Evolutionary conservation across 2,329 filamentous ascomycete genomes (phyloP).

Genomic region (Colletotrichum echinochloae): DNA sequence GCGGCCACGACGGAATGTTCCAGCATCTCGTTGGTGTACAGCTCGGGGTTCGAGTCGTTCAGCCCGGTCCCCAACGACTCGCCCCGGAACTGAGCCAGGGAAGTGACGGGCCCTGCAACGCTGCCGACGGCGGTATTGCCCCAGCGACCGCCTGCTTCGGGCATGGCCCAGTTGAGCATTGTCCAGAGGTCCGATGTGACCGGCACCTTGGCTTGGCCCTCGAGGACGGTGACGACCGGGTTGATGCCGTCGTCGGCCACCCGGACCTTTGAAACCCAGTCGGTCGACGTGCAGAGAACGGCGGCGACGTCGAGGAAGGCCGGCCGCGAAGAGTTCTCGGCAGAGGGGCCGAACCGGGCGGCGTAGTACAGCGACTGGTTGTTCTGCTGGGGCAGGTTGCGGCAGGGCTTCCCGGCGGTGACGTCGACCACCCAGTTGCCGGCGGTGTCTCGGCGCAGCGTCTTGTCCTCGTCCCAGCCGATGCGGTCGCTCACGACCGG

Average conservation of each 20-base stretch:
- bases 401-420: not conserved
- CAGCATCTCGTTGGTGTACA: conserved; percentile 18
- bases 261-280: conserved; percentile 14
- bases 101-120: not conserved
- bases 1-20: not conserved
- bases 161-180: not conserved
- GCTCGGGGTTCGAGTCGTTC: not conserved
- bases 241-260: conserved; percentile 16
- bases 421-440: conserved; percentile 3
- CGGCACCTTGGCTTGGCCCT: not conserved
- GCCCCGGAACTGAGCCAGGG: conserved; percentile 2
- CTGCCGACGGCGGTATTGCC: not conserved
- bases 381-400: conserved; percentile 21
- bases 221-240: conserved; percentile 8
- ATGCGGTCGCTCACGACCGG: not conserved
- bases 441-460: not conserved
- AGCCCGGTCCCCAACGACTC: not conserved
- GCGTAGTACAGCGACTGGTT: conserved; percentile 14
- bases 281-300: conserved; percentile 17
- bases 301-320: conserved; percentile 4
- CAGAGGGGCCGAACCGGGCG: not conserved
- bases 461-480: not conserved
- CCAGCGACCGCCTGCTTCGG: not conserved
- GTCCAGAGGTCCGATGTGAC: conserved; percentile 9
- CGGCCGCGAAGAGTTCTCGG: not conserved